These are phyloP conservation scores for Zelonia costaricensis DNA, from an alignment of 208 protist species.

Conservation along the genomic window DNA sequence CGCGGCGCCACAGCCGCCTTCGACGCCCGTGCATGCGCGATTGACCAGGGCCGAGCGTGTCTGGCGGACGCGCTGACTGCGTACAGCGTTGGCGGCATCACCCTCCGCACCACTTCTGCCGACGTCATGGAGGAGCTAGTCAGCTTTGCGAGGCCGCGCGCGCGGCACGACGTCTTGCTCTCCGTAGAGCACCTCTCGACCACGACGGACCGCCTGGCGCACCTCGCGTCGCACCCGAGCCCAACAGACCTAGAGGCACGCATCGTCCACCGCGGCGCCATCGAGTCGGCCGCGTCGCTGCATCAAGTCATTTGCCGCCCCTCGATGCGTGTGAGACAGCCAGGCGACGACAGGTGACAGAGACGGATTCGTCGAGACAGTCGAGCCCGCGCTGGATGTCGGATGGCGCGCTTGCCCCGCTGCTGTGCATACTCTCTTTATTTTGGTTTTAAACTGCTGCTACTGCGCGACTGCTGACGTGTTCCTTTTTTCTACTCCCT, in stretches of 20 bases:
- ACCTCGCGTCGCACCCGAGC: slow-evolving; percentile 2
- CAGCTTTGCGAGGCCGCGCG: neutral
- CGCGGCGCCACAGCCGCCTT: neutral
- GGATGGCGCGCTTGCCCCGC: too few species aligned
- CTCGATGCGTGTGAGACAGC: neutral
- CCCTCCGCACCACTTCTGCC: neutral
- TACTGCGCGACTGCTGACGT: too few species aligned
- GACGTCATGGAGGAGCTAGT: neutral
- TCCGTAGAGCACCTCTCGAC: neutral
- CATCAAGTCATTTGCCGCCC: neutral
- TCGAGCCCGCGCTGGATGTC: too few species aligned
- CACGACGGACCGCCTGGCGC: neutral
- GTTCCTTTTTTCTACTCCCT: too few species aligned
- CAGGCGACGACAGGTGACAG: too few species aligned
- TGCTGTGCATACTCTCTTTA: too few species aligned
- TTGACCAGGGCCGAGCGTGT: slow-evolving; percentile 3
- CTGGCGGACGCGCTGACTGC: too few species aligned
- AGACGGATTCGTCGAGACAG: too few species aligned
- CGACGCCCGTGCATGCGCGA: neutral
- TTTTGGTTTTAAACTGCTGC: too few species aligned
- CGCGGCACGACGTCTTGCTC: neutral
- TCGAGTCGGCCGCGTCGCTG: neutral
- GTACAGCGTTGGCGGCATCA: too few species aligned
- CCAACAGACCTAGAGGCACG: neutral
- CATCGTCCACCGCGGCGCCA: slow-evolving; percentile 1